These are phyloP conservation scores for Exophiala sp. DNA, from an alignment of 2,329 filamentous ascomycete species.

Conservation along the genomic window DNA sequence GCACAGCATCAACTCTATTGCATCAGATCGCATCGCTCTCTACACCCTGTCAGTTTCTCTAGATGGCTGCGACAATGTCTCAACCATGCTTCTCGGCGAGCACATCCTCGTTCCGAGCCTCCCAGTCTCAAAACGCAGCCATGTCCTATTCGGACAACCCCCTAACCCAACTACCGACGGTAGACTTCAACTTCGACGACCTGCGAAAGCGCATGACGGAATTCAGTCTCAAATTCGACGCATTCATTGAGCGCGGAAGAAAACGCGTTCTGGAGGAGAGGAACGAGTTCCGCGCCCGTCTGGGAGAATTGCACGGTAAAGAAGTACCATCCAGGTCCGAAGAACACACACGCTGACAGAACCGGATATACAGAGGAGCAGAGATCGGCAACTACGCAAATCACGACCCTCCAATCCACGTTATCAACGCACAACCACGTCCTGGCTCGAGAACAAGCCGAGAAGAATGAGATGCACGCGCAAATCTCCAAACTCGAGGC, in stretches of 20 bases:
- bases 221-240: constrained; percentile 85
- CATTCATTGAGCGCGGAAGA: constrained; percentile 85
- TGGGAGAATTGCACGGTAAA: constrained; percentile 82
- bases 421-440: constrained; percentile 25
- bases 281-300: constrained; percentile 85
- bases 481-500: constrained; percentile 52
- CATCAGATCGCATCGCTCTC: too few species aligned
- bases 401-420: constrained; percentile 52
- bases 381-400: constrained; percentile 60
- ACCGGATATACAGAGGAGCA: constrained; percentile 64
- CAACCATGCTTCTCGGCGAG: constrained; percentile 21
- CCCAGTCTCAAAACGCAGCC: constrained; percentile 22
- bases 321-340: not conserved
- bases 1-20: too few species aligned
- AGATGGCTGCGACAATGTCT: constrained; percentile 19
- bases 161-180: constrained; percentile 59
- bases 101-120: constrained; percentile 27
- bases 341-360: not conserved
- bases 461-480: constrained; percentile 57
- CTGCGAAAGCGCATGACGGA: constrained; percentile 90
- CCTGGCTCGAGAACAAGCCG: constrained; percentile 34
- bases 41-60: too few species aligned
- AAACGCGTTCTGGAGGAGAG: constrained; percentile 87
- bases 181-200: constrained; percentile 95
- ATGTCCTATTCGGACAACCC: constrained; percentile 26